Percentiles rank a stretch among this genome's conserved stretches.
Conservation (phyloP, 164 flowering plant genomes). For the Chimonanthus salicifolius region DNA sequence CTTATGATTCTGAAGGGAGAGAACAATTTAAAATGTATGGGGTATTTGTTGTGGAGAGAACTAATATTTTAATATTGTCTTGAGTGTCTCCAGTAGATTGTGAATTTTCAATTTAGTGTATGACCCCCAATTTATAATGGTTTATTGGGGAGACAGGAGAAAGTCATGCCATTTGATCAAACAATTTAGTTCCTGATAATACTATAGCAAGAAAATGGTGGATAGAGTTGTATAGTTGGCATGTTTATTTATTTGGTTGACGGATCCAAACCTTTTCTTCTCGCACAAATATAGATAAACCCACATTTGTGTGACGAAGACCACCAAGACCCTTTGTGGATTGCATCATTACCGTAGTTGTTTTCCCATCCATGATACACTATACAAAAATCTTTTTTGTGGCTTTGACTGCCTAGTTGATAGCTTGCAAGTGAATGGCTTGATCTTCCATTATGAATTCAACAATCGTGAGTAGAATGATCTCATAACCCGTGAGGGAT, state of each 20-base stretch:
- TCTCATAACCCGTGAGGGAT: no score
- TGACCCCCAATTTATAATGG: no score
- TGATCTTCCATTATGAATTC: not conserved
- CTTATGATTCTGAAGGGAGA: no score
- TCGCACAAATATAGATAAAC: not conserved
- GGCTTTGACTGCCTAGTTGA: not conserved
- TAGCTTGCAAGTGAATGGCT: not conserved
- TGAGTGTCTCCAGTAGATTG: no score
- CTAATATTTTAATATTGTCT: no score
- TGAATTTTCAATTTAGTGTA: no score
- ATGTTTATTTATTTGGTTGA: no score
- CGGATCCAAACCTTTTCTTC: no score
- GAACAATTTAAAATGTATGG: not conserved
- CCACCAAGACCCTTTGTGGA: not conserved
- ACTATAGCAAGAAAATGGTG: not conserved
- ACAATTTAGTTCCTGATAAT: no score
- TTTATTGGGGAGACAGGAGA: no score
- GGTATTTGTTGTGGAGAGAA: not conserved
- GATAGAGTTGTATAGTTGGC: not conserved
- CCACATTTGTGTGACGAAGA: not conserved
- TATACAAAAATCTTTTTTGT: not conserved
- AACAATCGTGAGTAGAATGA: not conserved
- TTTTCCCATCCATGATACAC: not conserved
- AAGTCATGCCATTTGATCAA: no score
- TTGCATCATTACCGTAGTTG: not conserved